Percentiles rank a stretch among this genome's conserved stretches.
Conservation (phyloP, 148 eudicot genomes). For the Polygonum aviculare region DNA sequence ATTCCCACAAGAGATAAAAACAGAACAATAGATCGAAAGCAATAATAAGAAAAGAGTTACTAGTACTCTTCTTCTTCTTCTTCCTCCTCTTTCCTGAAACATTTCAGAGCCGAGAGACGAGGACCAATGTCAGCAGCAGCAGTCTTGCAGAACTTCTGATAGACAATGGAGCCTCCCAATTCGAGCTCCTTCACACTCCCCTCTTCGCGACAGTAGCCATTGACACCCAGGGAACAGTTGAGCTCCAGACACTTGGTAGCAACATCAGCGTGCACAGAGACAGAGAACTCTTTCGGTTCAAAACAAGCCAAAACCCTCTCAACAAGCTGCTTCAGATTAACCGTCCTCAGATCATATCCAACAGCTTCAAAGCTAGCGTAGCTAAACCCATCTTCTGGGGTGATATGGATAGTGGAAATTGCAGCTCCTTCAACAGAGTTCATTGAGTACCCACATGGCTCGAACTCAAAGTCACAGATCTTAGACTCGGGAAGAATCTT, state of each 20-base stretch:
- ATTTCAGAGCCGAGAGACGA: conserved; percentile 13
- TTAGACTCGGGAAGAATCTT: conserved; percentile 31
- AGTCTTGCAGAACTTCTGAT: conserved; percentile 24
- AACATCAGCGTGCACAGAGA: conserved; percentile 30
- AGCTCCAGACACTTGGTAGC: conserved; percentile 11
- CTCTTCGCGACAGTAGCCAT: conserved; percentile 21
- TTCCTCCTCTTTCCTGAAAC: conserved; percentile 21
- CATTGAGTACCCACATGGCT: conserved; percentile 48
- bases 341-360: conserved; percentile 30
- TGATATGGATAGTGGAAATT: conserved; percentile 38
- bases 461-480: conserved; percentile 42
- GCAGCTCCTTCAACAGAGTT: conserved; percentile 32
- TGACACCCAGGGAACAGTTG: conserved; percentile 12
- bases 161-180: conserved; percentile 22
- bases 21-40: background rate
- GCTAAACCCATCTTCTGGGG: conserved; percentile 46
- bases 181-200: conserved; percentile 26
- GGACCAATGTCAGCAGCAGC: conserved; percentile 11
- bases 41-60: conserved; percentile 2
- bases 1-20: background rate
- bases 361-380: conserved; percentile 55
- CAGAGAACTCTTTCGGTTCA: conserved; percentile 28
- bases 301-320: conserved; percentile 34
- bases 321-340: conserved; percentile 22
- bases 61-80: conserved; percentile 19